Evolutionary conservation across 495 filamentous ascomycete genomes (phyloP).

Genomic region (Pyrenula massariospora): DNA sequence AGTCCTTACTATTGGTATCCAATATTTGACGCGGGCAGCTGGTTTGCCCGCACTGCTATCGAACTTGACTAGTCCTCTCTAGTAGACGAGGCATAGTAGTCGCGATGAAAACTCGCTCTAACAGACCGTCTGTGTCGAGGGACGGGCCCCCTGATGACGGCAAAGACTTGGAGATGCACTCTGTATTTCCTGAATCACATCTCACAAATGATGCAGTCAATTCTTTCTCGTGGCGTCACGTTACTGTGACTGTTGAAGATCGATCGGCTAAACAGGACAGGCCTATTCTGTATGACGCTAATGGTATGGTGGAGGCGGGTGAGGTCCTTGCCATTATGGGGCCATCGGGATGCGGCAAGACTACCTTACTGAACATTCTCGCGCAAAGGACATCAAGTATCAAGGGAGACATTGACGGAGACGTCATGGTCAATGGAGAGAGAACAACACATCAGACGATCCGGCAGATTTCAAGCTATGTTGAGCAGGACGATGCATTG

Average conservation of each 20-base stretch:
- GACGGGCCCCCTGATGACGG: slow-evolving; percentile 1
- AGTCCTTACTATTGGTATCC: background rate
- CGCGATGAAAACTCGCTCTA: background rate
- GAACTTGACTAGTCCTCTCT: background rate
- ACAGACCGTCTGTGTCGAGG: background rate
- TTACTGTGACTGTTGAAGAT: slow-evolving; percentile 61
- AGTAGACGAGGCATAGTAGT: background rate
- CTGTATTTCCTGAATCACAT: slow-evolving; percentile 5
- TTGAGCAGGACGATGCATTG: slow-evolving; percentile 78
- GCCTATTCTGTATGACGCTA: slow-evolving; percentile 37
- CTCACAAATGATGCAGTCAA: slow-evolving; percentile 25
- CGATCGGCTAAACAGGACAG: slow-evolving; percentile 46
- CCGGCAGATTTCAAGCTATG: slow-evolving; percentile 50
- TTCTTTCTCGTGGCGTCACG: slow-evolving; percentile 47
- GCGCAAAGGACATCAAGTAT: slow-evolving; percentile 43
- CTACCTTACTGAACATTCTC: slow-evolving; percentile 63
- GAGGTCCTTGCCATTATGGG: slow-evolving; percentile 70
- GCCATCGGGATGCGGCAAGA: slow-evolving; percentile 66
- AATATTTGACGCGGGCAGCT: background rate
- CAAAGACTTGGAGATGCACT: slow-evolving; percentile 1
- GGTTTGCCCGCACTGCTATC: background rate
- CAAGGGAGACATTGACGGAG: slow-evolving; percentile 32
- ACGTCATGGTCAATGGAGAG: slow-evolving; percentile 46
- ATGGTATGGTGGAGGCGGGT: slow-evolving; percentile 43
- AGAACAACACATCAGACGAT: slow-evolving; percentile 18